Base-by-base conservation (phyloP, 805 yeast genomes). In the Yamadazyma endophytica region DNA sequence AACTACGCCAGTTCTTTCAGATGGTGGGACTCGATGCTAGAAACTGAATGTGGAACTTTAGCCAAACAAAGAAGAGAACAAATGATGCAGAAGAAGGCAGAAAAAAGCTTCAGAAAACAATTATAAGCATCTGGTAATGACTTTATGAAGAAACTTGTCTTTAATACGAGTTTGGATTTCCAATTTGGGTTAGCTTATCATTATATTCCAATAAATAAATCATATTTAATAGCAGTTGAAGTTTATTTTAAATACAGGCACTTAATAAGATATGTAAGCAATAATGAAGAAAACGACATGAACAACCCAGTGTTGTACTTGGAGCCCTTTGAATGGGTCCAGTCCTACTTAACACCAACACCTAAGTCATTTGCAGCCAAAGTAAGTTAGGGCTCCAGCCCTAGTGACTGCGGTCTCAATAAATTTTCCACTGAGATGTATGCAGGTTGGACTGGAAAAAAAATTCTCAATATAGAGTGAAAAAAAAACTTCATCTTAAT, bases 1-100 rank as follows among this genome's bases (percentile, higher is more conserved):
- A 88, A 89, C 62, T 90, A 87, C 58, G 92, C 97, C 17, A 83
- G 95, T 26, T 78, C 89, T 21, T 92, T 90, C 75, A 81, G 97
- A 66, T 85, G 95, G 86, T 88, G 95, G 94, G 98, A 90, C 64
- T 83, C 65, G 61, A 54, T 78, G 42, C 67, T 90, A 46, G 81
- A 82, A 56, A 89, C 98, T n/a, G 94, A 86, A 62, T 85, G 90
- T 44, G 95, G 95, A 39, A 79, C 80, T 29, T 77, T 77, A 49
- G 94, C 90, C 23, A 83, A 80, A 58, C 69, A 70, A 16, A 75
- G 73, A 40, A 76, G 96, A 67, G 94, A 83, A 58, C 68, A 56
- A 39, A 74, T 72, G 54, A 72, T 73, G 77, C 75, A 65, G 47
- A 54, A 47, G 47, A 73, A 56, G 50, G 79, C 82, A 45, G 77